A percentile compares a stretch with the other conserved stretches of the same genome.
These are phyloP conservation scores for Trametopsis cervina DNA, from an alignment of 768 basidiomycete species.

Conservation along the genomic window DNA sequence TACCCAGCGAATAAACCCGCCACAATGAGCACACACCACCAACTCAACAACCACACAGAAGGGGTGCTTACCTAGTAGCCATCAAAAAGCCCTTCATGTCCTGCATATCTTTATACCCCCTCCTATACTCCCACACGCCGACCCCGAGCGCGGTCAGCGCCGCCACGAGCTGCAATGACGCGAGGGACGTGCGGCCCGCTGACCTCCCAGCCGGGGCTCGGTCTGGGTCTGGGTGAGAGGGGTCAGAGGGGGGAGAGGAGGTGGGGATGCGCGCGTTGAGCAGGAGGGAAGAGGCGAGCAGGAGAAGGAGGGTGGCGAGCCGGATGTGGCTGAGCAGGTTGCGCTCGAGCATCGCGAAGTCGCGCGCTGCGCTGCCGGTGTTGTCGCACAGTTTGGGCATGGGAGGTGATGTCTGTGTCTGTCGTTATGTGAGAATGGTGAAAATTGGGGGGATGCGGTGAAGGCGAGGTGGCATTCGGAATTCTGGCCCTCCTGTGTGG, in stretches of 20 bases:
- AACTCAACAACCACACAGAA: not conserved
- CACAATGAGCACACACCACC: too few relatives aligned
- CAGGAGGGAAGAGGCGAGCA: slow-evolving; percentile 58
- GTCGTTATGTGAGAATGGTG: too few relatives aligned
- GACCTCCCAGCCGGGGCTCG: too few relatives aligned
- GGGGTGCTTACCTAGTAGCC: slow-evolving; percentile 46
- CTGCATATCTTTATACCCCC: slow-evolving; percentile 48
- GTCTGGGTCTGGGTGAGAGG: slow-evolving; percentile 17
- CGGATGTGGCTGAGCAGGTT: slow-evolving; percentile 67
- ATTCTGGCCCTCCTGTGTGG: not conserved
- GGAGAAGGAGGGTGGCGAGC: slow-evolving; percentile 54
- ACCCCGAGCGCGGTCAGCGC: slow-evolving; percentile 48
- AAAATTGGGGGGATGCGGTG: not conserved
- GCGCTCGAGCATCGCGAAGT: slow-evolving; percentile 75
- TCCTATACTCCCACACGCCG: slow-evolving; percentile 62
- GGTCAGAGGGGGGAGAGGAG: slow-evolving; percentile 8
- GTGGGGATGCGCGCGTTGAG: slow-evolving; percentile 48
- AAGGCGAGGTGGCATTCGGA: not conserved
- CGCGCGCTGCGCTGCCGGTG: slow-evolving; percentile 47
- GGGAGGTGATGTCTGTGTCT: too few relatives aligned
- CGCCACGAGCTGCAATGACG: slow-evolving; percentile 45
- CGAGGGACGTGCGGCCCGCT: slow-evolving; percentile 37
- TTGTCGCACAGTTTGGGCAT: slow-evolving; percentile 15
- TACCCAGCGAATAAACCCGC: too few relatives aligned
- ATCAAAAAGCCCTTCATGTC: slow-evolving; percentile 53